Evolutionary conservation across 2,329 filamentous ascomycete species (phyloP), one percentile per base, ranked within the genome.

Genomic region (Penicillium sp.): DNA sequence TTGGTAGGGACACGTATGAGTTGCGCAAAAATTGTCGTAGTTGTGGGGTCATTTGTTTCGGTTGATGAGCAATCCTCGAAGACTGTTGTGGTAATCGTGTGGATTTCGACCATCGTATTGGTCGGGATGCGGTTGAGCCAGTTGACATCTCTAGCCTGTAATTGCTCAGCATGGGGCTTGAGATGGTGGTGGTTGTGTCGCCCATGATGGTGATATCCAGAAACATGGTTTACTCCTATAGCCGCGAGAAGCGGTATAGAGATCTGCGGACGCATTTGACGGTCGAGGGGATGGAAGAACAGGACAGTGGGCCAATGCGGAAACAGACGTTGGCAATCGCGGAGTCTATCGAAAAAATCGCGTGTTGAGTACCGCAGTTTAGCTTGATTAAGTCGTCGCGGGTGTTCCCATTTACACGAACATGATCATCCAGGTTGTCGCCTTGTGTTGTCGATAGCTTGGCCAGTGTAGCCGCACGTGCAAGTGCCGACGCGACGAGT

Each of bases 11-110:
- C 51, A 17, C 49, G 53, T 35, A 50, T 28, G 20, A 43, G 20
- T 17, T 58, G 37, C 55, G 63, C 55, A 10, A 55, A 28, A 8
- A 62, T 31, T n/a, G 51, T 61, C 1, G 51, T 62, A 0, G 62
- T 61, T 8, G 56, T 49, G 47, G 50, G 22, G 8, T 56, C 39
- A 7, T 35, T 17, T 6, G 56, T 55, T 14, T 57, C 57, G 11
- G 59, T 61, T 8, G 58, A 37, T 12, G 42, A 39, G 34, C 63
- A 68, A n/a, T 66, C 61, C 34, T 60, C 56, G 31, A 64, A 69
- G 28, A 66, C 50, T 5, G 67, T 69, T 6, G 63, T 64, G 12
- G 67, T 71, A 41, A 68, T n/a, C 8, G 66, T 64, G 20, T 62
- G 63, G n/a, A 54, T 52, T 20, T 69, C 62, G 28, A 65, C 43